Percentiles rank a stretch among this genome's conserved stretches.
phyloP scores from a whole-genome alignment of 148 eudicot species.

The Gaultheria prostrata region DNA sequence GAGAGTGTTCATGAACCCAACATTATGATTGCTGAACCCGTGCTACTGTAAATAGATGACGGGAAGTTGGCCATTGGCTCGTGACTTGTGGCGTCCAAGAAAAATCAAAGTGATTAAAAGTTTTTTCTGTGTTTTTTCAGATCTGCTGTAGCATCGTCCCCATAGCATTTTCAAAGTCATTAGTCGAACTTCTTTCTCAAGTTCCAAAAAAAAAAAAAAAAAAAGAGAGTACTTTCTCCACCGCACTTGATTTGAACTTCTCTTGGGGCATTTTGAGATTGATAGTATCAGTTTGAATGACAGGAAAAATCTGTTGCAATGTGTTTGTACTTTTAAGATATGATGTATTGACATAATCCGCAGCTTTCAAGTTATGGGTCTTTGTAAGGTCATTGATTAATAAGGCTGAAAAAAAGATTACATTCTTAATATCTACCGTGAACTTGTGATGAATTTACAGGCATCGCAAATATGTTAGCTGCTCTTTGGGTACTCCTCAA shows the following conservation, averaged over 20 bases:
- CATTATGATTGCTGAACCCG: not conserved
- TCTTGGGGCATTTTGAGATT: not conserved
- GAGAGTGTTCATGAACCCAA: not conserved
- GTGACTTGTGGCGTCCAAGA: not conserved
- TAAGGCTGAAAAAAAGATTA: not conserved
- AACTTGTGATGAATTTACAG: not conserved
- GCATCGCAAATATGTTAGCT: not conserved
- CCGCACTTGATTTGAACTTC: not conserved
- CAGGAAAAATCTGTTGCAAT: not conserved
- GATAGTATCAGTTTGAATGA: not conserved
- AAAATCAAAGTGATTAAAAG: not conserved
- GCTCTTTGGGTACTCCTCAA: not conserved
- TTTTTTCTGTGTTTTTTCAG: not conserved
- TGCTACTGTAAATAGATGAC: slow-evolving; percentile 9
- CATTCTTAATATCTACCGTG: not conserved
- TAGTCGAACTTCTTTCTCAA: not conserved
- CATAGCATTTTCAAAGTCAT: not conserved
- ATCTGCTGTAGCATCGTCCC: not conserved
- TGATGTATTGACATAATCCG: not conserved
- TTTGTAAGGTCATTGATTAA: not conserved
- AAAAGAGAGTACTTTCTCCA: no score
- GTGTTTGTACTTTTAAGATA: not conserved
- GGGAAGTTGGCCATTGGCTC: not conserved
- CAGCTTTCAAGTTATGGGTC: not conserved
- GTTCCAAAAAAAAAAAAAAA: no score